These are phyloP conservation scores for Penicillium pancosmium DNA, from an alignment of 495 filamentous ascomycete species.

Conservation along the genomic window DNA sequence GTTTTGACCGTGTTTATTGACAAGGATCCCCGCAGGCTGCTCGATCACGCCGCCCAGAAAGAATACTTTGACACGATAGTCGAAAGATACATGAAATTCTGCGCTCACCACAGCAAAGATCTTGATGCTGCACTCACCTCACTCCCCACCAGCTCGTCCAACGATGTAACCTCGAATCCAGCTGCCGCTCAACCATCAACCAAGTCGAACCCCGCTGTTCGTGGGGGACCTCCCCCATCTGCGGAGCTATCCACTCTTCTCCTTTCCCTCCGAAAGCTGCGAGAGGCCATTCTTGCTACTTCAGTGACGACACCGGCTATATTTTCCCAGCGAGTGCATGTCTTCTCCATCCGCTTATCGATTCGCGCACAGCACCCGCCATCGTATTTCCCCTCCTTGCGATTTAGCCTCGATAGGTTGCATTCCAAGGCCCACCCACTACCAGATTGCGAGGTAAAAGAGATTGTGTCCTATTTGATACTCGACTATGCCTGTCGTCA, in stretches of 20 bases:
- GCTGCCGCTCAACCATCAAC: slow-evolving; percentile 33
- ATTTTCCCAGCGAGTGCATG: slow-evolving; percentile 70
- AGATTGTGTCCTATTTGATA: slow-evolving; percentile 78
- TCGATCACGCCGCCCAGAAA: slow-evolving; percentile 75
- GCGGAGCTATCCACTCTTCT: slow-evolving; percentile 61
- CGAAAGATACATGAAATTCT: slow-evolving; percentile 85
- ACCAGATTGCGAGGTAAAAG: slow-evolving; percentile 67
- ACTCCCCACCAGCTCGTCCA: slow-evolving; percentile 52
- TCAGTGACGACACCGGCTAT: slow-evolving; percentile 62
- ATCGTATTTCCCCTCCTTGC: slow-evolving; percentile 86
- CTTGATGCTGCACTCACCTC: slow-evolving; percentile 74
- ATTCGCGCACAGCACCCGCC: slow-evolving; percentile 79
- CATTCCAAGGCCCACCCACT: slow-evolving; percentile 64
- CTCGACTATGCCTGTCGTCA: slow-evolving; percentile 88
- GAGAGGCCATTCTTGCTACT: slow-evolving; percentile 74
- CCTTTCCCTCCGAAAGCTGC: slow-evolving; percentile 84
- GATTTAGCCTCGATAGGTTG: slow-evolving; percentile 72
- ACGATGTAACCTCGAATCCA: slow-evolving; percentile 45
- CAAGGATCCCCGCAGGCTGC: slow-evolving; percentile 56
- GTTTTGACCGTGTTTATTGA: slow-evolving; percentile 6
- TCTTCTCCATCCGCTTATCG: slow-evolving; percentile 80
- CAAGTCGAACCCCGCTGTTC: slow-evolving; percentile 24
- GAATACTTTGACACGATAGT: slow-evolving; percentile 84
- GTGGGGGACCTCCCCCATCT: slow-evolving; percentile 38
- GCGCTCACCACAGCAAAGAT: slow-evolving; percentile 67